Evolutionary conservation across 129 eudicot species (phyloP), one percentile per base, ranked within the genome.

Genomic region (Mikania micrantha): DNA sequence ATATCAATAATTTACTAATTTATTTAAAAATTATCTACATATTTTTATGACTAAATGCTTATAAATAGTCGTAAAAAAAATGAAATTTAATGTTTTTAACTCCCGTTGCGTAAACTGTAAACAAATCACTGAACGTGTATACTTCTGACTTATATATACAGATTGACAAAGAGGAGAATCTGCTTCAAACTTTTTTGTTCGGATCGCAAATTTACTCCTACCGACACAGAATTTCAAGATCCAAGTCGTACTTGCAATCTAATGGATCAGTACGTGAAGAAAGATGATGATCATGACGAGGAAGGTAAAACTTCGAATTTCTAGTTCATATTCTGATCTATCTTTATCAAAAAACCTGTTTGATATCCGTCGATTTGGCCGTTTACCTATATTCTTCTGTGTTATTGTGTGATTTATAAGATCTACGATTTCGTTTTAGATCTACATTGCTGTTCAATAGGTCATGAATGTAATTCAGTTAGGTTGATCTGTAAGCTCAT

Each of bases 241-340:
- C 67, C 42, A 74, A 66, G 60, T 58, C 49, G 44, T 21, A 47
- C 16, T 25, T 59, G 60, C 67, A 29, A n/a, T 75, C 73, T 47
- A 79, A 89, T 89, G 96, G 90, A 94, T 64, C 86, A 81, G 75
- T 77, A 83, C 42, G 80, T 89, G 44, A 86, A 89, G 90, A 89
- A 89, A 76, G 94, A 86, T 71, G 96, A 89, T 50, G 96, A 89
- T 85, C 96, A 88, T 58, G 96, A 89, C 25, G 96, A 89, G 21
- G 96, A 89, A 81, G 89, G 96, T 89, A 81, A 11, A 22, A 11
- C 47, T 27, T 66, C 7, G 15, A 15, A 29, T 45, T 62, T 45
- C 36, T 47, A 21, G 21, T 13, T 41, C 45, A 12, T 32, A 15
- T 56, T 38, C 61, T 32, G 38, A 67, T 24, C 11, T 44, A 52